phyloP scores from a whole-genome alignment of 495 filamentous ascomycete species.

The Immersiella caudata region DNA sequence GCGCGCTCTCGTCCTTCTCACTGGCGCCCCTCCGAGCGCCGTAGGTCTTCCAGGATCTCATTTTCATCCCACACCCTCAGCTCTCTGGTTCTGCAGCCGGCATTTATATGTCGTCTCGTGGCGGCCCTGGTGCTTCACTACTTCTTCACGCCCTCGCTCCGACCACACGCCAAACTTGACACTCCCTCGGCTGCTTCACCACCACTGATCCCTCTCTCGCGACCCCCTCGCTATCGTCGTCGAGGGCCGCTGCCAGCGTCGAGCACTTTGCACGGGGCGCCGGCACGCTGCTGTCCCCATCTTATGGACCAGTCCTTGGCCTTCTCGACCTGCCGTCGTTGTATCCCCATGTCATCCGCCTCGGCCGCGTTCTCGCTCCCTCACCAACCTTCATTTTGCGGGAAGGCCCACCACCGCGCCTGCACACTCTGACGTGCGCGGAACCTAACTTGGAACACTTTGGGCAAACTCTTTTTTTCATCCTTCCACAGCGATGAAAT shows the following conservation, averaged over 20 bases:
- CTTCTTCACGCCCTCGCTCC: constrained; percentile 19
- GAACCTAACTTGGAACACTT: constrained; percentile 6
- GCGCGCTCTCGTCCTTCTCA: constrained; percentile 3
- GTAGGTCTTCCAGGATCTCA: background rate
- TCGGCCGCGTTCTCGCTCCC: constrained; percentile 10
- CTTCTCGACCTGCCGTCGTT: constrained; percentile 22
- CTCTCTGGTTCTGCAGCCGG: background rate
- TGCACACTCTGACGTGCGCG: constrained; percentile 20
- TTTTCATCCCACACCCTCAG: background rate
- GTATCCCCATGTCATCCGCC: constrained; percentile 23
- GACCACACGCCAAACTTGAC: constrained; percentile 14
- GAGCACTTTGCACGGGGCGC: constrained; percentile 27
- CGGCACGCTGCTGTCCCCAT: constrained; percentile 32
- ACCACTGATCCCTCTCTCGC: constrained; percentile 5
- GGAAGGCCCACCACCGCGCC: constrained; percentile 16
- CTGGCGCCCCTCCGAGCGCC: background rate
- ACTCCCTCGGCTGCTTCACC: constrained; percentile 15
- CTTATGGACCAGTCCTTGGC: constrained; percentile 37
- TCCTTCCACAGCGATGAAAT: constrained; percentile 37
- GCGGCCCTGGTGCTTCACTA: constrained; percentile 15
- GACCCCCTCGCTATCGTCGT: constrained; percentile 2
- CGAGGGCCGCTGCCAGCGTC: constrained; percentile 7
- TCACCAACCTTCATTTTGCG: constrained; percentile 18
- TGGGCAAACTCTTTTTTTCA: background rate
- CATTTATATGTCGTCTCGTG: constrained; percentile 20